Evolutionary conservation across 345 rosid species (phyloP).

Genomic region (Cardamine occulta): DNA sequence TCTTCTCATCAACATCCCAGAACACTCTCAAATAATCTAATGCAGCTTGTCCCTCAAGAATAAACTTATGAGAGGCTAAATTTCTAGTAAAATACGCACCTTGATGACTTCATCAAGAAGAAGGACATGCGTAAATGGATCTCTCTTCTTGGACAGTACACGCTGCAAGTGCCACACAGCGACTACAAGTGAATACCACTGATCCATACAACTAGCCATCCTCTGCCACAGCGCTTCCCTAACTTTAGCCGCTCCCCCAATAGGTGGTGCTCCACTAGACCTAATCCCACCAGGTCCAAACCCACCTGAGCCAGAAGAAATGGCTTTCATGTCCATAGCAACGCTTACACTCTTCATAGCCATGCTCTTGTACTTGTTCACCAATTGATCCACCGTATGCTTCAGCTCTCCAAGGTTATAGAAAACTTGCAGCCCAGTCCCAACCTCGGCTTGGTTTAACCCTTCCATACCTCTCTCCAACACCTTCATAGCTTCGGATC

Average conservation of each 20-base stretch:
- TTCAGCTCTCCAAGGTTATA: conserved; percentile 90
- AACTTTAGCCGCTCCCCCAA: conserved; percentile 86
- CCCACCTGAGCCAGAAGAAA: conserved; percentile 61
- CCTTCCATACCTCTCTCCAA: conserved; percentile 97
- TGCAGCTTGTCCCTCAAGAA: conserved; percentile 1
- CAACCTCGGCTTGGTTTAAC: conserved; percentile 94
- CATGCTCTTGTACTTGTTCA: conserved; percentile 74
- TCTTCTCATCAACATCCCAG: conserved; percentile 8
- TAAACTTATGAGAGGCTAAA: background rate
- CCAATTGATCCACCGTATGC: conserved; percentile 75
- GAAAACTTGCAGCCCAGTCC: conserved; percentile 95
- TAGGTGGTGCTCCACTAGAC: conserved; percentile 89
- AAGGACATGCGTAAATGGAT: conserved; percentile 92
- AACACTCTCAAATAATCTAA: conserved; percentile 20
- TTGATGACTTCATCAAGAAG: conserved; percentile 92
- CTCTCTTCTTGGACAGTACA: conserved; percentile 93
- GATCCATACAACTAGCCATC: conserved; percentile 85
- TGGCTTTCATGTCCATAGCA: conserved; percentile 94
- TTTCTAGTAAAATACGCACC: conserved; percentile 47
- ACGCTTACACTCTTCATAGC: conserved; percentile 75
- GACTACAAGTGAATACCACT: conserved; percentile 73
- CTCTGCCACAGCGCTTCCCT: conserved; percentile 97
- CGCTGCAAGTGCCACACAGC: conserved; percentile 99
- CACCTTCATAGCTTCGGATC: conserved; percentile 81
- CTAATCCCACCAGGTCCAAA: conserved; percentile 94